Percentiles rank a stretch among this genome's conserved stretches.
Evolutionary conservation across 2,329 filamentous ascomycete species (phyloP).

Genomic region (Beauveria sp.): DNA sequence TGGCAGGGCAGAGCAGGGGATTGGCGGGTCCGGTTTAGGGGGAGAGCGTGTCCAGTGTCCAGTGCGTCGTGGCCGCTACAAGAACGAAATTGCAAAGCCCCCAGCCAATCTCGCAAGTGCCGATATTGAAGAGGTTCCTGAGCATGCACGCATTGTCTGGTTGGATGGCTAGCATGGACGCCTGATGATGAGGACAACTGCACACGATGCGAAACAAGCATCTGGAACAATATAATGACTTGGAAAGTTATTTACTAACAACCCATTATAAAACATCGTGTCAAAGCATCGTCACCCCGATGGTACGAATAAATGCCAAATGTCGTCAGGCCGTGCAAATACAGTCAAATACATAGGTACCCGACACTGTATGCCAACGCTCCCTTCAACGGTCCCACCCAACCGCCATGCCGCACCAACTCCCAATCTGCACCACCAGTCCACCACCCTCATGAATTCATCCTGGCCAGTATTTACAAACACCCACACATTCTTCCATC

Average conservation of each 20-base stretch:
- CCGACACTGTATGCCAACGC: not conserved
- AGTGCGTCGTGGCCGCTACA: not conserved
- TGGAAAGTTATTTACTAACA: not conserved
- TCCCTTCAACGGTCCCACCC: not conserved
- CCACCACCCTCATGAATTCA: not conserved
- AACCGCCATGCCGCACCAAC: not conserved
- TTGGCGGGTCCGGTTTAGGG: no score
- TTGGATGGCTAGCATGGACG: no score
- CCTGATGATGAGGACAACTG: not conserved
- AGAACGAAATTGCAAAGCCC: not conserved
- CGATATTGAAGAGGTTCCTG: not conserved
- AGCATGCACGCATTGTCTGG: no score
- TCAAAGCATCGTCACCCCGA: not conserved
- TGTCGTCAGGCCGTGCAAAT: constrained; percentile 7
- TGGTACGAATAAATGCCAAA: not conserved
- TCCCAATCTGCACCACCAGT: not conserved
- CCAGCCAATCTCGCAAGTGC: not conserved
- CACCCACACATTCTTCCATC: not conserved
- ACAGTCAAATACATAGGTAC: not conserved
- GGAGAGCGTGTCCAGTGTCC: not conserved
- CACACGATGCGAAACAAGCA: not conserved
- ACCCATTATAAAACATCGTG: no score
- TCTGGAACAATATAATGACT: not conserved
- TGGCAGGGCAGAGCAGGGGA: no score
- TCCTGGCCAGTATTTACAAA: not conserved